A percentile compares a stretch with the other conserved stretches of the same genome.
Evolutionary conservation across 768 basidiomycete genomes (phyloP).

Genomic region (Boletus pseudo-olivaceus): DNA sequence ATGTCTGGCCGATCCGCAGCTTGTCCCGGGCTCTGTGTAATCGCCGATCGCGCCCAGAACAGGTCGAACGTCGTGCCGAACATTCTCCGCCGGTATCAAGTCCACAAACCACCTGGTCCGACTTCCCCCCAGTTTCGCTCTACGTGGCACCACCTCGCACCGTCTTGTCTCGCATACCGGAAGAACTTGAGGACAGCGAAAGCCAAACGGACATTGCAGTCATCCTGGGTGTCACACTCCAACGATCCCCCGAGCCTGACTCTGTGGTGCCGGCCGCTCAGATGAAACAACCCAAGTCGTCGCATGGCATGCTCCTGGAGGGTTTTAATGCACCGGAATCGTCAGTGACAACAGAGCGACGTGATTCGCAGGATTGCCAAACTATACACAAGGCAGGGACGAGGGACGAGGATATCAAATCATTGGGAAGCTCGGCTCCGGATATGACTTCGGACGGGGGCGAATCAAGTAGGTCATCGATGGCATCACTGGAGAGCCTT

Average conservation of each 20-base stretch:
- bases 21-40: constrained; percentile 12
- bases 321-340: neutral
- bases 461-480: constrained; percentile 24
- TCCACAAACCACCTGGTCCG: constrained; percentile 30
- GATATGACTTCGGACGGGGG: constrained; percentile 25
- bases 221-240: constrained; percentile 12
- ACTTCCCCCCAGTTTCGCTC: constrained; percentile 20
- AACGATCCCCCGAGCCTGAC: constrained; percentile 10
- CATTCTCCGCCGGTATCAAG: neutral
- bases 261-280: neutral
- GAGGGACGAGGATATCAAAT: constrained; percentile 17
- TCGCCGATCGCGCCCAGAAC: constrained; percentile 7
- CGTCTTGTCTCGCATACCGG: constrained; percentile 26
- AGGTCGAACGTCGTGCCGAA: neutral
- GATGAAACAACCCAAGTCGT: neutral
- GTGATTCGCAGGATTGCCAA: neutral
- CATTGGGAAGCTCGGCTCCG: constrained; percentile 19
- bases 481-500: constrained; percentile 22
- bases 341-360: neutral
- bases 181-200: constrained; percentile 25
- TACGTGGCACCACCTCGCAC: constrained; percentile 21
- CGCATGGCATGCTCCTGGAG: neutral
- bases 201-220: constrained; percentile 17
- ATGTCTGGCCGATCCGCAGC: constrained; percentile 21
- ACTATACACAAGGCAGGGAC: neutral